Evolutionary conservation across 1,139 yeast species (phyloP), one percentile per base, ranked within the genome.

Genomic region (Hyphopichia fennica): DNA sequence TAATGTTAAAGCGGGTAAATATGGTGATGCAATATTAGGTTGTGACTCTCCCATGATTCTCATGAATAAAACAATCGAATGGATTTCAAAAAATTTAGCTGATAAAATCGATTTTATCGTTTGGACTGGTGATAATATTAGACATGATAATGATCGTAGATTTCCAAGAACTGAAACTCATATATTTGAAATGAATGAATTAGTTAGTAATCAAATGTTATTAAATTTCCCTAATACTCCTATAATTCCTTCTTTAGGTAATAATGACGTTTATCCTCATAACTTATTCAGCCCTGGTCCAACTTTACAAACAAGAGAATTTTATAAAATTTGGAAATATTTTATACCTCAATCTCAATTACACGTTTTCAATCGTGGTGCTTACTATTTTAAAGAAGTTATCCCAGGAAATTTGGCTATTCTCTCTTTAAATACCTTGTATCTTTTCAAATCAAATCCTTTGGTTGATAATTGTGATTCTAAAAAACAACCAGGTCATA

Each of bases 41-140:
- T 86, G 95, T 58, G 85, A 80, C 52, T 67, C 89, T 1, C 90
- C 96, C 2, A 61, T 79, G 57, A 60, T 65, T 0, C 63, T 88
- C 38, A 80, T 85, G 64, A 67, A 81, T 18, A 75, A 72, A 13
- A 87, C 96, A 0, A 66, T 88, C 42, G 59, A 72, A 35, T 88
- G 95, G 95, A 67, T 87, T 2, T 62, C 69, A 23, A 68, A 72
- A 8, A 81, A 87, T 50, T 60, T 87, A 43, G 77, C 74, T 46
- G 95, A 86, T 57, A 82, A 87, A 49, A 82, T 88, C 39, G 96
- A 88, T 60, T 88, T 88, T 58, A 83, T 88, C 25, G 77, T 88
- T 15, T 88, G 96, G 96, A 87, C 96, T 0, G 96, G 96, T 28
- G 96, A 88, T 63, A 88, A 87, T 53, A 81, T 87, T 35, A 74